Evolutionary conservation across 441 rosid genomes (phyloP).

Genomic region (Gossypium gossypioides): DNA sequence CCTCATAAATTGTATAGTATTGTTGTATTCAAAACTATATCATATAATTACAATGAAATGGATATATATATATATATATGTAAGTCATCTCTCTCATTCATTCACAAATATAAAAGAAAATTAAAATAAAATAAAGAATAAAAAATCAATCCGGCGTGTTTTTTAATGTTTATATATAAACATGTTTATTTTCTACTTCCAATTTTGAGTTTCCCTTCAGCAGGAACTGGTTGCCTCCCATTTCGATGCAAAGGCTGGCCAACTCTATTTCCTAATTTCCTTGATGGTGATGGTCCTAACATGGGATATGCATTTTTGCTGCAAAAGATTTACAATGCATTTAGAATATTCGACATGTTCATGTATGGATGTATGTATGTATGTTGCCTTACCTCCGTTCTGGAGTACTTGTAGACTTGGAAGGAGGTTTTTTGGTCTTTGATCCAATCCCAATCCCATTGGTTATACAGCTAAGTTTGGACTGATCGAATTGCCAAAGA

Average conservation of each 20-base stretch:
- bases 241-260: constrained; percentile 30
- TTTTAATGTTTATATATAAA: not conserved
- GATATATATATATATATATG: not conserved
- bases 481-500: constrained; percentile 80
- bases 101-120: not conserved
- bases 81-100: not conserved
- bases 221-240: constrained; percentile 43
- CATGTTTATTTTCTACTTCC: constrained; percentile 40
- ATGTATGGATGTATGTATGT: not conserved
- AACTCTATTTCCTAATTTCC: constrained; percentile 44
- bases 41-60: constrained; percentile 4
- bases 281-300: constrained; percentile 56
- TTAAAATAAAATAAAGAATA: constrained; percentile 14
- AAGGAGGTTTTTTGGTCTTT: constrained; percentile 41
- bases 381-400: constrained; percentile 43
- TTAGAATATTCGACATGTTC: not conserved
- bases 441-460: constrained; percentile 40
- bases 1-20: too few relatives aligned
- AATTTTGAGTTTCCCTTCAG: constrained; percentile 59
- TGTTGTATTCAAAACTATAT: not conserved
- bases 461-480: constrained; percentile 40
- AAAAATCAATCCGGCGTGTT: constrained; percentile 22
- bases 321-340: constrained; percentile 11
- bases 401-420: constrained; percentile 45
- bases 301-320: constrained; percentile 41